Base-by-base conservation (phyloP, 2,329 filamentous ascomycete species). In the Diaporthe citriasiana region DNA sequence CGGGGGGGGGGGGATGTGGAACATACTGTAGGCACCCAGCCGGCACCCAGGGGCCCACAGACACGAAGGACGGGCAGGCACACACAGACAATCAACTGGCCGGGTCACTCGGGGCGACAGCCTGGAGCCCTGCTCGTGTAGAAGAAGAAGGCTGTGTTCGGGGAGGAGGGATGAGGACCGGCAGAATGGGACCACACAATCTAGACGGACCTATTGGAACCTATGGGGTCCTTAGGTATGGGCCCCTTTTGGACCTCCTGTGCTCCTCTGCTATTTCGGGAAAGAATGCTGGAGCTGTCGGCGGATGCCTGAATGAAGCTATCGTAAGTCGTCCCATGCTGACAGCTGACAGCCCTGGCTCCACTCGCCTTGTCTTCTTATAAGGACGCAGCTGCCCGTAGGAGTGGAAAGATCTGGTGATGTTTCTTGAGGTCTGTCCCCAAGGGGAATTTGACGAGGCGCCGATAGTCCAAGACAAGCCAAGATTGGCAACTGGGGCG, bases 321-420 rank as follows among this genome's bases (percentile, higher is more conserved):
- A 50, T 66, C 60, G 45, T 68, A 22, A n/a, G 51, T 68, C 63
- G 63, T 40, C 47, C 63, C 63, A 68, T 68, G 63, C 63, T 68
- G 63, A 68, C 63, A 53, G 33, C 57, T 45, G 57, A 60, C 57
- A 45, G 45, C 45, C 45, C 63, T 66, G 30, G 10, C 33, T 53
- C 63, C 63, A 68, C 63, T 22, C 47, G 45, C 30, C 63, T 15
- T 15, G 63, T 15, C 63, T 38, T n/a, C 47, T 53, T 25, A 38
- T 30, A 45, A 63, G 47, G 47, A 6, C 33, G 27, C 63, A 33
- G 63, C 17, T 53, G 63, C 33, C 63, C 45, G 63, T 22, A 30
- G 47, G 63, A 68, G 45, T 53, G 63, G n/a, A 47, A 47, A 40
- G n/a, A 68, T 68, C 63, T 68, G 63, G 22, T 68, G 63, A 68